A percentile compares a stretch with the other conserved stretches of the same genome.
These are phyloP conservation scores for Komagataea norvegica DNA, from an alignment of 1,139 yeast species.

Conservation along the genomic window DNA sequence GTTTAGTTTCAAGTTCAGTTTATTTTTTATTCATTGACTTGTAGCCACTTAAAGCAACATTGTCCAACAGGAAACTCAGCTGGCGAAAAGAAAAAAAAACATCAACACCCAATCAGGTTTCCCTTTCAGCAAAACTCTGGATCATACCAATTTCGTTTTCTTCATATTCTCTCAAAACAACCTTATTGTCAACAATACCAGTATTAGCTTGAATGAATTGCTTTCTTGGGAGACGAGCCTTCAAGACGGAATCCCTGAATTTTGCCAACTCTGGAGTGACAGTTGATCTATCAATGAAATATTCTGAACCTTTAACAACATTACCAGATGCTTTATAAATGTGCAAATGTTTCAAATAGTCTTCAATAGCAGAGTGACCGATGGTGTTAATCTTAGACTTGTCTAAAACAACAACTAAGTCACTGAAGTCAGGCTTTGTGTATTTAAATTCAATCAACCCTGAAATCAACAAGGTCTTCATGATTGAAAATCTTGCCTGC, in stretches of 20 bases:
- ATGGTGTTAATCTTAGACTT: conserved; percentile 54
- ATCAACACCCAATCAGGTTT: conserved; percentile 19
- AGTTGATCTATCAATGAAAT: conserved; percentile 60
- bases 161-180: conserved; percentile 63
- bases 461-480: conserved; percentile 69
- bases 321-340: conserved; percentile 76
- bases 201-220: conserved; percentile 84
- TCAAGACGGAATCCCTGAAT: conserved; percentile 63
- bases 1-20: no score
- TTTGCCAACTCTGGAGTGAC: conserved; percentile 60
- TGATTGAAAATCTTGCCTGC: conserved; percentile 86
- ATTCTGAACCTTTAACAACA: conserved; percentile 54
- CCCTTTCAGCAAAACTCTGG: conserved; percentile 68
- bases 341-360: conserved; percentile 67
- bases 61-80: no score
- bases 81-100: no score
- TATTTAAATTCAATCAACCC: conserved; percentile 51
- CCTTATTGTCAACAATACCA: conserved; percentile 36
- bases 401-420: conserved; percentile 57
- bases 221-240: conserved; percentile 74
- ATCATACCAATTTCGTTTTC: conserved; percentile 76
- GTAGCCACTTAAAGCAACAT: no score
- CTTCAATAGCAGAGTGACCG: conserved; percentile 72
- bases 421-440: conserved; percentile 46
- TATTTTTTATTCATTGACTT: no score